Base-by-base conservation (phyloP, 2,329 filamentous ascomycete species). In the Penicillium sp. region DNA sequence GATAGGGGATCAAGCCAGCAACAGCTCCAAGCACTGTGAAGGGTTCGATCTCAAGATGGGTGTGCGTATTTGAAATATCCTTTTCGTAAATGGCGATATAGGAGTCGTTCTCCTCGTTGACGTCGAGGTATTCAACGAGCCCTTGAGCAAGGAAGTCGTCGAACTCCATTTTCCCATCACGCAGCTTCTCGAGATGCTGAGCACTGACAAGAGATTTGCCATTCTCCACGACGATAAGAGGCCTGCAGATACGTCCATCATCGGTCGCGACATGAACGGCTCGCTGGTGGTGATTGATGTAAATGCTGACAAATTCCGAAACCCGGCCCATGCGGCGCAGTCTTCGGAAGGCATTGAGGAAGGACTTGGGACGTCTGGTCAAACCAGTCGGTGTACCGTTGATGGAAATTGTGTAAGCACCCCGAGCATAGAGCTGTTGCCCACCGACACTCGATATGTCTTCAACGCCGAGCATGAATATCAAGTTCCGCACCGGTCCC, bases 91-190 rank as follows among this genome's bases (percentile, higher is more conserved):
- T 84, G 4, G 93, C 90, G 63, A 99, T 95, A 53, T 96, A 88
- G 0, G 92, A 89, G 67, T 99, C 94, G 69, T 99, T 96, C 75
- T 99, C 94, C 74, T 99, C 95, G 74, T 99, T 99, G 65, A 96
- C 92, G 69, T 99, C 94, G 20, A 99, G 83, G 68, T 99, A 99
- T 72, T 99, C 95, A 8, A 99, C 90, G 9, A 99, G 81, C 0
- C 94, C 95, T 58, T 89, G 85, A 29, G 87, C 90, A 32, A 99
- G 78, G 69, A 97, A 97, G 72, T 97, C 93, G 64, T 99, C 94
- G 70, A 99, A 99, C 14, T 89, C 87, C 74, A 90, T 89, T 34
- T 86, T 89, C 13, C 92, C 92, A 61, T 89, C 87, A 55, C 94
- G 89, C 29, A 99, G 78, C 34, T 92, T 84, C 64, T 89, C 85